Conservation (phyloP, 306 rosid genomes). For the Quillaja saponaria region DNA sequence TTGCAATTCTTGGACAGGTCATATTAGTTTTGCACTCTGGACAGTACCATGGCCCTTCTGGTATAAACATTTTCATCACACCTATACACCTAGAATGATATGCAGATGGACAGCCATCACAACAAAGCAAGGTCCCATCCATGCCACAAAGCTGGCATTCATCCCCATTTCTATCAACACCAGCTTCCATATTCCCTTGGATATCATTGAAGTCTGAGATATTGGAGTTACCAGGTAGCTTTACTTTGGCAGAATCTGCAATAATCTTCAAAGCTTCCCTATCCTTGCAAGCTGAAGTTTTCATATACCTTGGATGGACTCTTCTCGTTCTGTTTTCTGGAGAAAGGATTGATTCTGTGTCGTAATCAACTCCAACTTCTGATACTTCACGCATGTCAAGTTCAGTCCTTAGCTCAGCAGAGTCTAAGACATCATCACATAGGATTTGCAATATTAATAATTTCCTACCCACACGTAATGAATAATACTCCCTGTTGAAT, state of each 20-base stretch:
- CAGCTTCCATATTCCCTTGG: conserved; percentile 49
- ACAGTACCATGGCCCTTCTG: conserved; percentile 96
- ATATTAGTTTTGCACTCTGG: conserved; percentile 84
- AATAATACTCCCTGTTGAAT: conserved; percentile 66
- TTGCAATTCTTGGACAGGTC: conserved; percentile 58
- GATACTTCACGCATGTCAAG: conserved; percentile 71
- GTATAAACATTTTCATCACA: conserved; percentile 74
- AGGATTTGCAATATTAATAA: conserved; percentile 72
- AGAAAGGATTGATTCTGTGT: conserved; percentile 58
- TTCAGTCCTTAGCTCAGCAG: conserved; percentile 73
- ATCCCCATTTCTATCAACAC: conserved; percentile 73
- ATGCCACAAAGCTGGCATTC: conserved; percentile 96
- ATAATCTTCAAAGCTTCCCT: conserved; percentile 52
- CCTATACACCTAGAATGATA: conserved; percentile 98
- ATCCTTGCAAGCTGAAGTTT: conserved; percentile 66
- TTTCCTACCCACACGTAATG: conserved; percentile 68
- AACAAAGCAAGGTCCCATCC: conserved; percentile 96
- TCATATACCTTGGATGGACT: conserved; percentile 67
- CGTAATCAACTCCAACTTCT: conserved; percentile 73
- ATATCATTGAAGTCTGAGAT: conserved; percentile 34
- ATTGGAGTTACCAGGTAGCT: conserved; percentile 40
- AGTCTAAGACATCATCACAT: conserved; percentile 73
- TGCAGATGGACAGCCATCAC: conserved; percentile 99
- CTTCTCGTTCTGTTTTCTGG: conserved; percentile 63
- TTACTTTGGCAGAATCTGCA: conserved; percentile 39